Conservation (phyloP, 192 early-diverging fungal species). For the Gamsiella multidivaricata region DNA sequence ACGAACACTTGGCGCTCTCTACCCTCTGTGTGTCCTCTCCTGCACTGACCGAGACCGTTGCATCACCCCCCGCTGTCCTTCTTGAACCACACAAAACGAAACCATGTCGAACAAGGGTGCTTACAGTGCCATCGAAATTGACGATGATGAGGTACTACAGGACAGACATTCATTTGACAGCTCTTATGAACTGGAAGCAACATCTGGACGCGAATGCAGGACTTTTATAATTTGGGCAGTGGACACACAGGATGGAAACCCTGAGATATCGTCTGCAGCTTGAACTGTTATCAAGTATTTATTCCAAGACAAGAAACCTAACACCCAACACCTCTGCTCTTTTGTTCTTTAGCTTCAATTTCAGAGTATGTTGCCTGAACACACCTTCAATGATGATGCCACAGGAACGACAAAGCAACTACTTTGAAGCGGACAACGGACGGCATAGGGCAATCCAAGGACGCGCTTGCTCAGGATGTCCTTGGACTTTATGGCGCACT, state of each 20-base stretch:
- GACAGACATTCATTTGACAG: neutral
- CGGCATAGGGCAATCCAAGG: too few species aligned
- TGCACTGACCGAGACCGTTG: neutral
- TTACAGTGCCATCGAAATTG: slow-evolving; percentile 50
- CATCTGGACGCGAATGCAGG: too few species aligned
- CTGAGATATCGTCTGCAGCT: too few species aligned
- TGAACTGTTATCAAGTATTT: too few species aligned
- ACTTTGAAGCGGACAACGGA: too few species aligned
- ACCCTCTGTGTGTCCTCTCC: too few species aligned
- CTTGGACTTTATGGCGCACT: too few species aligned
- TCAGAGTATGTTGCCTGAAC: slow-evolving; percentile 32
- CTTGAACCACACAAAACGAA: neutral
- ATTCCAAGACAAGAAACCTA: slow-evolving; percentile 11
- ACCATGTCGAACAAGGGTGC: slow-evolving; percentile 45
- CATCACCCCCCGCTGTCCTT: neutral
- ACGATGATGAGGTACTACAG: slow-evolving; percentile 45
- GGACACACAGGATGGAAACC: too few species aligned
- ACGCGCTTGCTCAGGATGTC: too few species aligned
- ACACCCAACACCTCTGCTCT: neutral
- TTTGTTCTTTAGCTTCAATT: slow-evolving; percentile 44
- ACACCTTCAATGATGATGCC: neutral
- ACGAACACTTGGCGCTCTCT: neutral
- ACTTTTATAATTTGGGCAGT: too few species aligned
- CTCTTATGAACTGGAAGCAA: too few species aligned
- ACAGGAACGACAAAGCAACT: neutral